Conservation (phyloP, 495 filamentous ascomycete genomes). For the Hypoxylon trugodes region DNA sequence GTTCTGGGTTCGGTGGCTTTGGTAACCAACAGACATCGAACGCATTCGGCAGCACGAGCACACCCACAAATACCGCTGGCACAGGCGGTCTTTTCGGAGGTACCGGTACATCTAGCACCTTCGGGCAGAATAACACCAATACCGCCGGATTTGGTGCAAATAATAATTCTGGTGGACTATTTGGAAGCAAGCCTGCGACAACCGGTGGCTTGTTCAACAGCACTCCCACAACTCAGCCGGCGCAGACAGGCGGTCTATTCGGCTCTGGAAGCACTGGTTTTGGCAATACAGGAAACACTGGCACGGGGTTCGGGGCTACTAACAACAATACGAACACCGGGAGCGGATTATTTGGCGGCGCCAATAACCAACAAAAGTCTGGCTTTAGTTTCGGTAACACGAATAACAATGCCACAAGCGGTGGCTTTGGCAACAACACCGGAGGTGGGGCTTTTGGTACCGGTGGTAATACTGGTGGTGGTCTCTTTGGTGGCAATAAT, state of each 20-base stretch:
- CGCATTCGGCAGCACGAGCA: constrained; percentile 54
- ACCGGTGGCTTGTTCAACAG: constrained; percentile 57
- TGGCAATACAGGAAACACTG: constrained; percentile 35
- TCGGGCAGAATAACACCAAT: constrained; percentile 57
- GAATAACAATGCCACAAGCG: constrained; percentile 37
- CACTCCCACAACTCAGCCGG: constrained; percentile 52
- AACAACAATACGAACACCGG: constrained; percentile 39
- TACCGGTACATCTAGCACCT: constrained; percentile 60
- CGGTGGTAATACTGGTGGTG: constrained; percentile 36
- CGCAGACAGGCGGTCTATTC: constrained; percentile 63
- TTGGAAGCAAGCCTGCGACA: constrained; percentile 56
- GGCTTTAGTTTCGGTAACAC: constrained; percentile 48
- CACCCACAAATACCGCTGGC: constrained; percentile 46
- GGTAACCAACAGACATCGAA: constrained; percentile 48
- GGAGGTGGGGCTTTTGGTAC: constrained; percentile 35
- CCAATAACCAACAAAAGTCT: constrained; percentile 37
- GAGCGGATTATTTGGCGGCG: constrained; percentile 43
- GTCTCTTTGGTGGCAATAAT: constrained; percentile 45
- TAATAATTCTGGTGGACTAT: constrained; percentile 51
- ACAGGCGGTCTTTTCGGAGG: constrained; percentile 62
- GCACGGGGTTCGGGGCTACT: constrained; percentile 46
- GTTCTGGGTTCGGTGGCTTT: constrained; percentile 66
- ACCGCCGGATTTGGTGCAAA: constrained; percentile 55
- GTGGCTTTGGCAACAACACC: constrained; percentile 57
- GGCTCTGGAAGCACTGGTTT: constrained; percentile 55